Conservation (phyloP, 106 monocot genomes). For the Iris macrosiphon region DNA sequence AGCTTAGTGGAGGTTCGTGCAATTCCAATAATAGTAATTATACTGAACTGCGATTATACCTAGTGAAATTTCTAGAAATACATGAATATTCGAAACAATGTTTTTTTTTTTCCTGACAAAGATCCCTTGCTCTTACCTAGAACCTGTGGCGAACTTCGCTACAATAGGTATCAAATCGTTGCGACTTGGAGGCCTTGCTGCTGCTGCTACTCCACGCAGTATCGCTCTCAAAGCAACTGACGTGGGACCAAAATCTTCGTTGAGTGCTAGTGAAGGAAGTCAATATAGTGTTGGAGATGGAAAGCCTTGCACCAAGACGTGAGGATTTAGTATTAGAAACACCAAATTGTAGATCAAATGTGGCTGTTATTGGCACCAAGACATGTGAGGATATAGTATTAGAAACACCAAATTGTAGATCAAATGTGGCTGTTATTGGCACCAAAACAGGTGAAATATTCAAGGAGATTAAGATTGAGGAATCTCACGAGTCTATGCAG, state of each 20-base stretch:
- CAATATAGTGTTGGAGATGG: background rate
- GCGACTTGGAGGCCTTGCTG: conserved; percentile 39
- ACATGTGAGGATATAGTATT: conserved; percentile 1
- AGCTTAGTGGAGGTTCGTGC: conserved; percentile 9
- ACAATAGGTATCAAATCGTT: conserved; percentile 48
- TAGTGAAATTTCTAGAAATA: too few relatives aligned
- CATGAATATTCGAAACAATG: too few relatives aligned
- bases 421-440: conserved; percentile 1
- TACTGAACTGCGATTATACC: too few relatives aligned
- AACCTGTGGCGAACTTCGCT: conserved; percentile 38
- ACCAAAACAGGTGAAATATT: conserved; percentile 2
- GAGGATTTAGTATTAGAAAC: conserved; percentile 1
- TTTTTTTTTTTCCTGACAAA: too few relatives aligned
- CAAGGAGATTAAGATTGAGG: conserved; percentile 1
- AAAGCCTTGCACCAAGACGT: background rate
- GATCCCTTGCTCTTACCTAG: conserved; percentile 22
- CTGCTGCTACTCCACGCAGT: conserved; percentile 26
- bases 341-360: conserved; percentile 2
- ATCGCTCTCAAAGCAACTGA: conserved; percentile 7
- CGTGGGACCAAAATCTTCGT: conserved; percentile 1
- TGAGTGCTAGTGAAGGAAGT: background rate
- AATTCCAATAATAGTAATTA: conserved; percentile 13
- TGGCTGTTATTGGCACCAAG: background rate
- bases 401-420: conserved; percentile 1
- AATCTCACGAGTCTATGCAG: conserved; percentile 8